phyloP scores from a whole-genome alignment of 2,329 filamentous ascomycete genomes.

The Fusarium subtropicale region DNA sequence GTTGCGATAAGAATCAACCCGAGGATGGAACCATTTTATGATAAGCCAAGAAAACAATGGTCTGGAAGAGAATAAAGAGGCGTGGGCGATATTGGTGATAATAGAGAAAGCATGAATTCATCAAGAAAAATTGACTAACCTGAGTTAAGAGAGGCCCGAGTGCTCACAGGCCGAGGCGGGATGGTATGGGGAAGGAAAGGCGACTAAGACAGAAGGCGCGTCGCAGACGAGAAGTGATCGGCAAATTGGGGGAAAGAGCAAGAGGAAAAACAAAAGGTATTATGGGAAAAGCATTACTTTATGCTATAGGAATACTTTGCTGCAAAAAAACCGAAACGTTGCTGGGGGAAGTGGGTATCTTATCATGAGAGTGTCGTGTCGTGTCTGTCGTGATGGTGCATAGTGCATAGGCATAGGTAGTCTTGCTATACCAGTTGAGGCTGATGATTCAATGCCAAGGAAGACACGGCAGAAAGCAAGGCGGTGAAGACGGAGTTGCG shows the following conservation, averaged over 20 bases:
- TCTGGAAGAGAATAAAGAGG: background rate
- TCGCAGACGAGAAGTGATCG: conserved; percentile 36
- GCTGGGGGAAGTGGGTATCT: conserved; percentile 37
- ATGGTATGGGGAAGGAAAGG: conserved; percentile 43
- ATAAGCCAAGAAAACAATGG: conserved; percentile 13
- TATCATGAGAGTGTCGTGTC: conserved; percentile 24
- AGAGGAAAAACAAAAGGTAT: background rate
- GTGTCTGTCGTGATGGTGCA: conserved; percentile 32
- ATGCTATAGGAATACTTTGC: conserved; percentile 21
- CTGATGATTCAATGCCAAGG: conserved; percentile 23
- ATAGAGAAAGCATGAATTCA: conserved; percentile 16
- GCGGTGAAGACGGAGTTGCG: conserved; percentile 33
- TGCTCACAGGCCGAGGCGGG: conserved; percentile 38
- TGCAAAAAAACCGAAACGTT: conserved; percentile 26
- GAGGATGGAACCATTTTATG: conserved; percentile 38
- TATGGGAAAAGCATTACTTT: conserved; percentile 29
- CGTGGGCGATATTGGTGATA: background rate
- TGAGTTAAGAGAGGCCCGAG: conserved; percentile 36
- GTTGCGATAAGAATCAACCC: conserved; percentile 49
- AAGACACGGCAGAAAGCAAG: conserved; percentile 39
- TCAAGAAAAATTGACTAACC: conserved; percentile 36
- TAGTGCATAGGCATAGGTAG: background rate
- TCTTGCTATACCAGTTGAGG: conserved; percentile 19
- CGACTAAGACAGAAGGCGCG: conserved; percentile 39
- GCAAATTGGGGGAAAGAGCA: conserved; percentile 8